Conservation (phyloP, 305 asterid species). For the Fraxinus baroniana region DNA sequence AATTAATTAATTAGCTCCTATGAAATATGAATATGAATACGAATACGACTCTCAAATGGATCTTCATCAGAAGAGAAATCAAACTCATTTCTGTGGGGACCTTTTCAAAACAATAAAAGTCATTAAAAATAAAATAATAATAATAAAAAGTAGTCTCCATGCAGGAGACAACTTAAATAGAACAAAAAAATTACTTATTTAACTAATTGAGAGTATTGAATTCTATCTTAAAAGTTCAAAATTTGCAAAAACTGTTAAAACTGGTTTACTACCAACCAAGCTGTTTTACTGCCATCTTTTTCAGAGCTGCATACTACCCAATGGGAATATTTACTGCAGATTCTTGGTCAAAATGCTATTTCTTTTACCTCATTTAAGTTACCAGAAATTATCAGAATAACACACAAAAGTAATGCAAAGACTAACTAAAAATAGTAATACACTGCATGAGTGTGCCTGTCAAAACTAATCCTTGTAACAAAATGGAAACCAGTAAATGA, state of each 20-base stretch:
- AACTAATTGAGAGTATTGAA: neutral
- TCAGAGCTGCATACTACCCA: neutral
- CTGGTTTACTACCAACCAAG: neutral
- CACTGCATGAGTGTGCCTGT: constrained; percentile 47
- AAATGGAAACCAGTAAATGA: constrained; percentile 29
- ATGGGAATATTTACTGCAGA: neutral
- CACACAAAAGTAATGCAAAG: constrained; percentile 49
- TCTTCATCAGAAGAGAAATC: neutral
- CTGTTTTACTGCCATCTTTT: constrained; percentile 20
- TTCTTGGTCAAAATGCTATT: neutral
- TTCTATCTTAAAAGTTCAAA: neutral
- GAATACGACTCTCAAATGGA: neutral
- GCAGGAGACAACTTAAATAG: constrained; percentile 59
- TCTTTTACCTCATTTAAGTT: constrained; percentile 26
- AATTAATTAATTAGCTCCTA: neutral
- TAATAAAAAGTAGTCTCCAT: constrained; percentile 43
- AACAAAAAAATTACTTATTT: neutral
- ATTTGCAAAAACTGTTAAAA: no score
- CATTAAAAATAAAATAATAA: neutral
- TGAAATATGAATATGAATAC: neutral
- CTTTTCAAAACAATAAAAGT: neutral
- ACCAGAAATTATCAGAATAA: constrained; percentile 33
- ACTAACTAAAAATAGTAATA: constrained; percentile 40
- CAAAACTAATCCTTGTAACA: constrained; percentile 41
- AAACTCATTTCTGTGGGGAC: neutral